Evolutionary conservation across 306 rosid species (phyloP), one percentile per base, ranked within the genome.

Genomic region (Benincasa hispida): DNA sequence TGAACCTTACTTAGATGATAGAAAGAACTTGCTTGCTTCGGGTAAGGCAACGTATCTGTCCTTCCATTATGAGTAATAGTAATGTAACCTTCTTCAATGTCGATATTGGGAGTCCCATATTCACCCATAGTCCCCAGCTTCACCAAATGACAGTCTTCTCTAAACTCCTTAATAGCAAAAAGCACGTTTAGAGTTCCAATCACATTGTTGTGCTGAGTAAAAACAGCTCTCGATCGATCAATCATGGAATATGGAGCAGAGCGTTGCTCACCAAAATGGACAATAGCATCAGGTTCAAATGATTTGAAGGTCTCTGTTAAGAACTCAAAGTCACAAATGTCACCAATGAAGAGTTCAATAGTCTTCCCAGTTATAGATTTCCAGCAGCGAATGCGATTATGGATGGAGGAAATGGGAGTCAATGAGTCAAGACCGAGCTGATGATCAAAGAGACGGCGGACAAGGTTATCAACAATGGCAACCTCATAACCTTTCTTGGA

Each of bases 81-180:
- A 74, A 94, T 94, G 83, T 87, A 94, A 66, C 98, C 98, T 81
- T 94, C 98, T 86, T 94, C 98, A 3, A 94, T 94, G 74, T 94
- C 98, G 70, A 94, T 91, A 85, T 94, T 91, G 66, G 97, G 97
- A 80, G 98, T 94, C 60, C 98, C 98, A 39, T 94, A 94, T 80
- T 94, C 98, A 65, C 98, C 98, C 98, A 94, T 90, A 59, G 98
- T 94, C 85, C 98, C 97, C 24, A 94, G 98, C 90, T 91, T 94
- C 81, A 94, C 97, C 30, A 90, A 78, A 82, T 94, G 98, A 69
- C 98, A 94, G 76, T 91, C 82, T 80, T 94, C 95, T 78, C 91
- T 81, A 66, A 79, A 94, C 87, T 94, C 97, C 81, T 94, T 94
- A 63, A 94, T 91, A 56, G 98, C 97, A 79, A 91, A 94, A 57